A percentile compares a stretch with the other conserved stretches of the same genome.
Evolutionary conservation across 139 green algal genomes (phyloP).

Genomic region (Coelastrella sp.): DNA sequence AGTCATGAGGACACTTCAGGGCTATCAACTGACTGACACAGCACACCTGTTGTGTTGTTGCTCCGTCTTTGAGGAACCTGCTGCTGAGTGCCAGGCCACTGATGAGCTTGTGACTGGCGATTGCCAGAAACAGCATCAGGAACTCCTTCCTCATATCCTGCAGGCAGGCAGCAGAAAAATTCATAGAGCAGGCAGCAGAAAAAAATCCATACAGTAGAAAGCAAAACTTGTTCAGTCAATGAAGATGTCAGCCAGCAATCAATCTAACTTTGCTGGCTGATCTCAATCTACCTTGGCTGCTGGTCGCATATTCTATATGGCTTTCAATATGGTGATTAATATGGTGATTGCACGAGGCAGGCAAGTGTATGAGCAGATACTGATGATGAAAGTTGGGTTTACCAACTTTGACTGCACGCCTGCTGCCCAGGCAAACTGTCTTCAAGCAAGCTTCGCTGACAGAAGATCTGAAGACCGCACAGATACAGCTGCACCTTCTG

Average conservation of each 20-base stretch:
- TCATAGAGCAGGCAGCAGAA: neutral
- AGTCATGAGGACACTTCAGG: too few relatives aligned
- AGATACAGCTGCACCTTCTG: too few relatives aligned
- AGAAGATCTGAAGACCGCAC: too few relatives aligned
- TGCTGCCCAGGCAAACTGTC: too few relatives aligned
- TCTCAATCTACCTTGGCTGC: neutral
- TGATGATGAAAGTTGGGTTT: too few relatives aligned
- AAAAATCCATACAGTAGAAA: neutral
- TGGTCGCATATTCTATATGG: too few relatives aligned
- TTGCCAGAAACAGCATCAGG: constrained; percentile 49
- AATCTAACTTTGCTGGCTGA: too few relatives aligned
- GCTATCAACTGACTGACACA: neutral
- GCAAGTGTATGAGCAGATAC: too few relatives aligned
- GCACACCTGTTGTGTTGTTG: constrained; percentile 49
- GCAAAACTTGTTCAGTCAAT: neutral
- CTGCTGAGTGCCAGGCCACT: constrained; percentile 57
- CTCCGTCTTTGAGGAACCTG: constrained; percentile 61
- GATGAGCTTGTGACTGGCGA: constrained; percentile 65
- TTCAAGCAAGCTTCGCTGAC: too few relatives aligned
- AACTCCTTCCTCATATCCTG: constrained; percentile 49
- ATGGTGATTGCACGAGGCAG: too few relatives aligned
- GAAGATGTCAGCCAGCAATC: neutral
- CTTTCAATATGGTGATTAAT: too few relatives aligned
- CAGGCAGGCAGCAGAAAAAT: neutral
- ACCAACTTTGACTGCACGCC: too few relatives aligned